These are phyloP conservation scores for Suillus fuscotomentosus DNA, from an alignment of 768 basidiomycete genomes.

Conservation along the genomic window DNA sequence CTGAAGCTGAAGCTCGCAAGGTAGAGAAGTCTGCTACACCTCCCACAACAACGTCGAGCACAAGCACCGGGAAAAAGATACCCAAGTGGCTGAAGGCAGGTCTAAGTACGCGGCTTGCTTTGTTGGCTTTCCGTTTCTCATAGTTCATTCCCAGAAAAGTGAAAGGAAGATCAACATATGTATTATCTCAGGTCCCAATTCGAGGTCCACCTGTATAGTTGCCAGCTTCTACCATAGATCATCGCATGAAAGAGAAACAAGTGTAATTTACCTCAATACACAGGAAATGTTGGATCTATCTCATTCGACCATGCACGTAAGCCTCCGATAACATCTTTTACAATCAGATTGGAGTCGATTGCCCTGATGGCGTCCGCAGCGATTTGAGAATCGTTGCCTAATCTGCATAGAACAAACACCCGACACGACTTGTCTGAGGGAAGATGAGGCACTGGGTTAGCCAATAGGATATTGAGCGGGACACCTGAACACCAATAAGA, in stretches of 20 bases:
- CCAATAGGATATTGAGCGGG: slow-evolving; percentile 63
- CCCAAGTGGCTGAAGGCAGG: slow-evolving; percentile 82
- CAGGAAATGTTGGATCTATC: slow-evolving; percentile 75
- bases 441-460: slow-evolving; percentile 53
- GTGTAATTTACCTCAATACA: slow-evolving; percentile 52
- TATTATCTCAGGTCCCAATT: slow-evolving; percentile 4
- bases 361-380: slow-evolving; percentile 55
- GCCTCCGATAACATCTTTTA: slow-evolving; percentile 81
- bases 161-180: slow-evolving; percentile 29
- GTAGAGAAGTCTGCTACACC: slow-evolving; percentile 7
- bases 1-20: slow-evolving; percentile 24
- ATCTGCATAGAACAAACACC: slow-evolving; percentile 70
- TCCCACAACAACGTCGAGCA: slow-evolving; percentile 11
- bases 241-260: background rate
- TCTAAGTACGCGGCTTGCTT: slow-evolving; percentile 41
- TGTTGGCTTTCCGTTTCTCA: background rate
- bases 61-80: slow-evolving; percentile 50
- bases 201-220: slow-evolving; percentile 1
- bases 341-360: slow-evolving; percentile 23
- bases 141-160: slow-evolving; percentile 20
- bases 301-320: slow-evolving; percentile 74
- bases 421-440: slow-evolving; percentile 24
- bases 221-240: background rate
- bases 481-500: slow-evolving; percentile 53
- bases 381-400: slow-evolving; percentile 92